Evolutionary conservation across 495 filamentous ascomycete species (phyloP).

Genomic region (Penicillium riverlandense): DNA sequence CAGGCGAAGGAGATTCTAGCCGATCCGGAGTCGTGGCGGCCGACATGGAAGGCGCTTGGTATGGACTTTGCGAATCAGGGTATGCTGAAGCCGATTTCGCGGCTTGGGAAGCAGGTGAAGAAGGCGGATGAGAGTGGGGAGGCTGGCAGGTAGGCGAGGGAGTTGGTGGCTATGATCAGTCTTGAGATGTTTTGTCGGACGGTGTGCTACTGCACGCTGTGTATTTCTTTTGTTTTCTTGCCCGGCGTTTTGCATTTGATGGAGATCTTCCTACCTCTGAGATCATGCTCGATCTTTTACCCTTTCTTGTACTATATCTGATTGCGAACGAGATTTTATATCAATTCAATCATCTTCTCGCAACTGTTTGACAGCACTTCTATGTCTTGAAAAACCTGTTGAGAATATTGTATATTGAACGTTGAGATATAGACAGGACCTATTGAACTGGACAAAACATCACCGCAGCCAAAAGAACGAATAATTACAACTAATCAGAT

Average conservation of each 20-base stretch:
- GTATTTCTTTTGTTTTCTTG: not conserved
- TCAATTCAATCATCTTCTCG: no score
- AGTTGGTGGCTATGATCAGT: no score
- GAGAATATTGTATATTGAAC: constrained; percentile 1
- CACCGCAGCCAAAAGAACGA: constrained; percentile 1
- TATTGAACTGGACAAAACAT: constrained; percentile 1
- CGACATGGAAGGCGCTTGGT: constrained; percentile 42
- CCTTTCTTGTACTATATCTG: no score
- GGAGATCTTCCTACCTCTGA: no score
- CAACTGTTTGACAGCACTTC: not conserved
- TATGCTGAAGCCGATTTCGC: not conserved
- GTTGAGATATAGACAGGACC: constrained; percentile 5
- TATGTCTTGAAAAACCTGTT: not conserved
- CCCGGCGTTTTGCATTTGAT: not conserved
- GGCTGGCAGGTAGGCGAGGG: no score
- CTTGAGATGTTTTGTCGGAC: not conserved
- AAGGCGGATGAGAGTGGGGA: no score
- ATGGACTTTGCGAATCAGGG: constrained; percentile 16
- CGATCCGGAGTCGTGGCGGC: constrained; percentile 30
- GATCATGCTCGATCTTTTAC: no score
- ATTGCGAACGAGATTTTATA: no score
- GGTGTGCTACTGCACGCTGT: not conserved
- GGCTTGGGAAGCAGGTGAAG: not conserved
- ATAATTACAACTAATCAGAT: constrained; percentile 5
- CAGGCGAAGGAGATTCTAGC: constrained; percentile 54